Evolutionary conservation across 2,329 filamentous ascomycete species (phyloP).

Genomic region (Beauveria sp.): DNA sequence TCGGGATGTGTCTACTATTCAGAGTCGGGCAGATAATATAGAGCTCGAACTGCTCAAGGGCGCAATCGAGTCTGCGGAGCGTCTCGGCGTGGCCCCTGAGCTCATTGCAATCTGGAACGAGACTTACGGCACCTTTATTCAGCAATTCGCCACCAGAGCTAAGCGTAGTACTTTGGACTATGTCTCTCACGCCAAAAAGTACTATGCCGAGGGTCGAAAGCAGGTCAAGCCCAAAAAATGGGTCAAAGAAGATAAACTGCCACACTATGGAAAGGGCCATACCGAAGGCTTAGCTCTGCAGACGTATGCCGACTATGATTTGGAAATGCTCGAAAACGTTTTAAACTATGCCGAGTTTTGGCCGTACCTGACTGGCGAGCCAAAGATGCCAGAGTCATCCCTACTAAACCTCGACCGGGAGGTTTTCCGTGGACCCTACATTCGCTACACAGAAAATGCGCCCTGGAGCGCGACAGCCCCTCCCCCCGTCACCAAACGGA

Average conservation of each 20-base stretch:
- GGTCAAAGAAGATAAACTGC: background rate
- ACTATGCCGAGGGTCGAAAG: background rate
- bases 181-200: background rate
- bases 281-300: background rate
- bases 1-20: background rate
- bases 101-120: background rate
- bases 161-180: background rate
- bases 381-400: background rate
- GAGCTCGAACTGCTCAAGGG: background rate
- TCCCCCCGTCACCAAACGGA: background rate
- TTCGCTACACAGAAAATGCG: background rate
- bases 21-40: background rate
- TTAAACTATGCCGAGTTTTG: background rate
- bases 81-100: background rate
- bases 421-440: background rate
- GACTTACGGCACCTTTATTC: background rate
- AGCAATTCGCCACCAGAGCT: background rate
- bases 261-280: background rate
- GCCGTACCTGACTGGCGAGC: background rate
- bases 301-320: background rate
- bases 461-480: background rate
- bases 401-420: background rate
- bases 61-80: background rate
- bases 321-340: background rate
- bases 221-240: background rate